Evolutionary conservation across 192 early-diverging fungal genomes (phyloP).

Genomic region (Rhizoclosmatium globosum): DNA sequence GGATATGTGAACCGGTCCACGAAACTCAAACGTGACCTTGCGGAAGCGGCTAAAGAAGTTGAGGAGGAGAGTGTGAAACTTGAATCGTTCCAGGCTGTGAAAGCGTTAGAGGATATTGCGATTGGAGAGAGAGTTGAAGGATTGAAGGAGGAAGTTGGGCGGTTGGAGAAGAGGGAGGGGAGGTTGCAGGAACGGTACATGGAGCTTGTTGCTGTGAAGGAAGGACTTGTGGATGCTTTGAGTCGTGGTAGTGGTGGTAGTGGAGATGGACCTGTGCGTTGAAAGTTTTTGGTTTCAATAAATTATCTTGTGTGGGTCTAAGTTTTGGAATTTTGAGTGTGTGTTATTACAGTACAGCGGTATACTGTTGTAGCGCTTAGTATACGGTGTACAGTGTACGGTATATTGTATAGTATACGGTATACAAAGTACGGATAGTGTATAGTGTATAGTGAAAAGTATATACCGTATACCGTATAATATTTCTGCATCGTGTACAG

Average conservation of each 20-base stretch:
- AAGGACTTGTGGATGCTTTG: conserved; percentile 33
- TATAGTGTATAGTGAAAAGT: no score
- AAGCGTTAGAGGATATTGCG: conserved; percentile 44
- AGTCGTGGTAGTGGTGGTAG: not conserved
- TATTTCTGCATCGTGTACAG: no score
- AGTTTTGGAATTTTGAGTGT: no score
- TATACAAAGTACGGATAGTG: no score
- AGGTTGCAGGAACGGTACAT: conserved; percentile 76
- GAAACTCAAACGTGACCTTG: conserved; percentile 65
- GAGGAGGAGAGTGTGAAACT: conserved; percentile 35
- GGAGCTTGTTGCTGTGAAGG: conserved; percentile 61
- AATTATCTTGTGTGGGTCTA: no score
- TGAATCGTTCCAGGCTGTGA: conserved; percentile 39
- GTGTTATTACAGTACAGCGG: no score
- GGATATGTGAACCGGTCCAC: conserved; percentile 82
- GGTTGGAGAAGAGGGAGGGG: conserved; percentile 58
- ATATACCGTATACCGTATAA: no score
- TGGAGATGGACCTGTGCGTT: not conserved
- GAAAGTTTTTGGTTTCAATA: no score
- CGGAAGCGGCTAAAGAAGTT: conserved; percentile 26
- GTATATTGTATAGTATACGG: no score
- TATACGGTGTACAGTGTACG: no score
- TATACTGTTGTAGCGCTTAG: no score
- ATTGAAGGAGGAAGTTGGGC: conserved; percentile 60
- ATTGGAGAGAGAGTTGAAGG: conserved; percentile 59